Conservation (phyloP, 306 rosid genomes). For the Ceratonia siliqua region DNA sequence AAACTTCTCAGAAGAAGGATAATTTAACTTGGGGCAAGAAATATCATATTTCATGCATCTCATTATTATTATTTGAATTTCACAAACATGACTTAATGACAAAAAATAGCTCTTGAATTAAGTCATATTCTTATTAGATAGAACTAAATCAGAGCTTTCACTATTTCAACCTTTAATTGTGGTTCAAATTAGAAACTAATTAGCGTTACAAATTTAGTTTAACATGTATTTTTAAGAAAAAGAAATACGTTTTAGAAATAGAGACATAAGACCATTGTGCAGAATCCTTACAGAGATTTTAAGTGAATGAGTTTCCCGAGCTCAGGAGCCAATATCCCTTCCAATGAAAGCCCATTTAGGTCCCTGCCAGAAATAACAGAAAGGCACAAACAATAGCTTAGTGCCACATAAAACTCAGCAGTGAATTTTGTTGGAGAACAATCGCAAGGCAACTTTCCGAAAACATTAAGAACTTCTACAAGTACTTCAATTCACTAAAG, state of each 20-base stretch:
- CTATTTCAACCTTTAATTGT: background rate
- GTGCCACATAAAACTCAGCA: background rate
- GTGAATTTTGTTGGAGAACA: background rate
- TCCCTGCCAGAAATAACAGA: conserved; percentile 52
- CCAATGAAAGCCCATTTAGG: conserved; percentile 63
- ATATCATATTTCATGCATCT: background rate
- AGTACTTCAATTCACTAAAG: background rate
- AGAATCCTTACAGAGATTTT: conserved; percentile 65
- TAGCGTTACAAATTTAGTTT: background rate
- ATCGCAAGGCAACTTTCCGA: background rate
- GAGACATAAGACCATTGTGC: background rate
- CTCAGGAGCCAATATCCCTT: conserved; percentile 84
- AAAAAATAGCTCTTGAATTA: background rate
- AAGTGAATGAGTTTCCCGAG: conserved; percentile 73
- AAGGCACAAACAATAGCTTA: conserved; percentile 22
- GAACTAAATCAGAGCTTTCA: background rate
- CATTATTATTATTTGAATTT: background rate
- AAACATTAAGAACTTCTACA: background rate
- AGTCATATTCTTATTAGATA: background rate
- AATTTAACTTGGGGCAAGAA: background rate
- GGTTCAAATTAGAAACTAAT: background rate
- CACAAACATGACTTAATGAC: background rate
- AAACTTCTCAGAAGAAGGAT: background rate
- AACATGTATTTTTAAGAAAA: background rate
- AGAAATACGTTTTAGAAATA: background rate